phyloP scores from a whole-genome alignment of 2,329 filamentous ascomycete species.

The Verticillium isaacii region DNA sequence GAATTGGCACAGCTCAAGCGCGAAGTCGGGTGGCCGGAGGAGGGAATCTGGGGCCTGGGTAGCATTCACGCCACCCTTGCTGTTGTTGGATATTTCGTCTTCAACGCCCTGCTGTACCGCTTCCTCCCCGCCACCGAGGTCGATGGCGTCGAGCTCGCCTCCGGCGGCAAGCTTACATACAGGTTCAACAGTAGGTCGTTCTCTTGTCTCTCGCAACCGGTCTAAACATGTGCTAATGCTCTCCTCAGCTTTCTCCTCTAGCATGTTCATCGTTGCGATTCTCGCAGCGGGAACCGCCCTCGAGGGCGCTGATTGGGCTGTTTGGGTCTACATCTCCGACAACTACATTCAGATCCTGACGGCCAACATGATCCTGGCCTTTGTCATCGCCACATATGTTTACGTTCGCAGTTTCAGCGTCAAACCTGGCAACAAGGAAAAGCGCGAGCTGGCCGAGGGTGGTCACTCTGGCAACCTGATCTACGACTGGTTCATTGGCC shows the following conservation, averaged over 20 bases:
- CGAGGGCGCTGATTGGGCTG: slow-evolving; percentile 74
- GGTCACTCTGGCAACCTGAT: slow-evolving; percentile 79
- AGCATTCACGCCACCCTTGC: slow-evolving; percentile 67
- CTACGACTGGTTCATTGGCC: slow-evolving; percentile 93
- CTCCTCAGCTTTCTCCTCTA: slow-evolving; percentile 65
- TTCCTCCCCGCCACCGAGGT: slow-evolving; percentile 70
- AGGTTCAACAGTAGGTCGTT: slow-evolving; percentile 64
- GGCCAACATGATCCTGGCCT: slow-evolving; percentile 74
- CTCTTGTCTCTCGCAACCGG: not conserved
- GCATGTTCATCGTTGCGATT: slow-evolving; percentile 65
- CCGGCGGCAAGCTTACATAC: slow-evolving; percentile 74
- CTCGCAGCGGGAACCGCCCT: slow-evolving; percentile 69
- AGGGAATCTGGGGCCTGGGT: slow-evolving; percentile 65
- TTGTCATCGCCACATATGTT: slow-evolving; percentile 67
- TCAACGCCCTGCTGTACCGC: slow-evolving; percentile 70
- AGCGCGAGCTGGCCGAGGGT: slow-evolving; percentile 75
- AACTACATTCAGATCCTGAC: slow-evolving; percentile 86
- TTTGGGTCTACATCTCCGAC: slow-evolving; percentile 91
- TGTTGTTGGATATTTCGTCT: slow-evolving; percentile 70
- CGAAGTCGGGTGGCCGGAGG: slow-evolving; percentile 75
- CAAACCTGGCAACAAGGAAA: slow-evolving; percentile 65
- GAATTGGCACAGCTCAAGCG: slow-evolving; percentile 67
- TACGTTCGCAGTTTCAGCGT: slow-evolving; percentile 82
- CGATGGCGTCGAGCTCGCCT: slow-evolving; percentile 65
- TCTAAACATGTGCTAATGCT: not conserved